phyloP scores from a whole-genome alignment of 345 rosid genomes.

The Boechera retrofracta region DNA sequence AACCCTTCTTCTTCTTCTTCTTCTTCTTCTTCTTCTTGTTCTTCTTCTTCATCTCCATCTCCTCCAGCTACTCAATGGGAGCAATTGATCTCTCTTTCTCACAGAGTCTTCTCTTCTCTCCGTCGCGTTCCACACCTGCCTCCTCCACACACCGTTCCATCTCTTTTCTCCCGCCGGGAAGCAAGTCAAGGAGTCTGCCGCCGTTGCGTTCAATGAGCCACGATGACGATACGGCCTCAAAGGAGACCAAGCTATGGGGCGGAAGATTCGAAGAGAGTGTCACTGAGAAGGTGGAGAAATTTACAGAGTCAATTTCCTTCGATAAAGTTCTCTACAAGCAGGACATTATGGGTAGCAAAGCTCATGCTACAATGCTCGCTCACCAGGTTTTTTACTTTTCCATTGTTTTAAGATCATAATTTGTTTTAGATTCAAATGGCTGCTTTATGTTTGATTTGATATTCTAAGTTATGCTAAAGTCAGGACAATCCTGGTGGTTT shows the following conservation, averaged over 20 bases:
- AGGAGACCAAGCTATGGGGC: slow-evolving; percentile 93
- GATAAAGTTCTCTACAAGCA: slow-evolving; percentile 89
- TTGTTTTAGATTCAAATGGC: too few relatives aligned
- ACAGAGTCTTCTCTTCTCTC: slow-evolving; percentile 32
- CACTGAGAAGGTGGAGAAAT: slow-evolving; percentile 81
- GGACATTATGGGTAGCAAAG: slow-evolving; percentile 92
- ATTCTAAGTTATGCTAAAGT: neutral
- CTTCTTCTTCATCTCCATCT: neutral
- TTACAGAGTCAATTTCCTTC: slow-evolving; percentile 89
- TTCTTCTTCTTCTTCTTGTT: neutral
- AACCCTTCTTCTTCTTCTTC: slow-evolving; percentile 1
- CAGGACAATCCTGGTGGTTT: neutral
- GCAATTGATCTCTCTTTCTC: slow-evolving; percentile 44
- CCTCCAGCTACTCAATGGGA: slow-evolving; percentile 43
- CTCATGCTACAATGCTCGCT: slow-evolving; percentile 95
- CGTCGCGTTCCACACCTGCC: slow-evolving; percentile 27
- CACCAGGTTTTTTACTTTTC: slow-evolving; percentile 60
- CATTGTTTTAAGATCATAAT: neutral
- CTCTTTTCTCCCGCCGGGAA: slow-evolving; percentile 29
- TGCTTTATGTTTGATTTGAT: neutral
- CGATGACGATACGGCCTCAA: slow-evolving; percentile 46
- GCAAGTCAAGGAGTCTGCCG: slow-evolving; percentile 43
- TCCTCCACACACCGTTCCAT: slow-evolving; percentile 31
- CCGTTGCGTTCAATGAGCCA: slow-evolving; percentile 54
- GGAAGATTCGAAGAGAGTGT: slow-evolving; percentile 96